Percentiles rank a stretch among this genome's conserved stretches.
Evolutionary conservation across 2,329 filamentous ascomycete genomes (phyloP).

Genomic region (Epichloe coenophiala): DNA sequence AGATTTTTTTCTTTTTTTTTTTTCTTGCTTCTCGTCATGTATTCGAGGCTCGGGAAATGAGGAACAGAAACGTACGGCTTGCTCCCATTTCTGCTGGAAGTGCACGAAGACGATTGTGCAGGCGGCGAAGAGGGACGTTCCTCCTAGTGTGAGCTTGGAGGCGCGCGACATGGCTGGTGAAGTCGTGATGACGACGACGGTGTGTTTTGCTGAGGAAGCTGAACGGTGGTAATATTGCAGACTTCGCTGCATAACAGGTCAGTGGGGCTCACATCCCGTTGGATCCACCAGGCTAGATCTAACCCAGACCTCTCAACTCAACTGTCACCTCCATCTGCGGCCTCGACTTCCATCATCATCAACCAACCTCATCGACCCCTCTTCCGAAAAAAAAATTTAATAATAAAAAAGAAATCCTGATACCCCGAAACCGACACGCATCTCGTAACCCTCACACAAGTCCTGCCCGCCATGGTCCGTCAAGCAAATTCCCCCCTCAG

Average conservation of each 20-base stretch:
- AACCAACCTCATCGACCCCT: too few species aligned
- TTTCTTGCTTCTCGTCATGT: neutral
- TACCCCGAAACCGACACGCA: neutral
- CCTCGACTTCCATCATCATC: too few species aligned
- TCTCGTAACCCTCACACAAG: neutral
- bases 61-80: conserved; percentile 46
- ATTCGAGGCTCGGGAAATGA: neutral
- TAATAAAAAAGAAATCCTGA: too few species aligned
- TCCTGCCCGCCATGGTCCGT: conserved; percentile 7
- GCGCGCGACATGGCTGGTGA: conserved; percentile 62
- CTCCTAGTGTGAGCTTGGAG: conserved; percentile 72
- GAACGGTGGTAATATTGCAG: too few species aligned
- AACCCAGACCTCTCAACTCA: neutral
- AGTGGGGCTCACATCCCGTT: too few species aligned
- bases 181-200: neutral
- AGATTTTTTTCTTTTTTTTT: neutral
- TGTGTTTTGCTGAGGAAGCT: neutral
- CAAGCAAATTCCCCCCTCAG: neutral
- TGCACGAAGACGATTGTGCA: conserved; percentile 78
- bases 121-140: conserved; percentile 62
- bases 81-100: conserved; percentile 73
- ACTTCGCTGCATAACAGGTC: too few species aligned
- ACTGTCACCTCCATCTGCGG: neutral
- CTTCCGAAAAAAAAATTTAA: too few species aligned
- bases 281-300: neutral